phyloP scores from a whole-genome alignment of 148 eudicot species.

The Rhododendron simsii region DNA sequence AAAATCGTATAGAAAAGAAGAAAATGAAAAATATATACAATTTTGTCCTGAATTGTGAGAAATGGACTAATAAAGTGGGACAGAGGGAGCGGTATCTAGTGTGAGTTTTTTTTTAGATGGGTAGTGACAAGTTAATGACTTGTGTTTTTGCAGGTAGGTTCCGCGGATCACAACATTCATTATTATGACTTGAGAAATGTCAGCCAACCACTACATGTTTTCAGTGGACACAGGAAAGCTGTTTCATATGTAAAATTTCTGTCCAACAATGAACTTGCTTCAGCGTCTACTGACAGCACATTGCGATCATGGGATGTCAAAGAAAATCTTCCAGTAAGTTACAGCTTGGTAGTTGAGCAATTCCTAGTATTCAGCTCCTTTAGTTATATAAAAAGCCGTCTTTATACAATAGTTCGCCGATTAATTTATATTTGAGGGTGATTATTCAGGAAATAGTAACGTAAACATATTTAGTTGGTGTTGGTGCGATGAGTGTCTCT shows the following conservation, averaged over 20 bases:
- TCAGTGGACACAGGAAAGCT: conserved; percentile 64
- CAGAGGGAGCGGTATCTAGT: conserved; percentile 33
- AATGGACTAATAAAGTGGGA: conserved; percentile 40
- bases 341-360: not conserved
- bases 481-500: not conserved
- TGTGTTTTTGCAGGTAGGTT: conserved; percentile 56
- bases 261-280: conserved; percentile 65
- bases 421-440: not conserved
- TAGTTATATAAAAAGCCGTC: not conserved
- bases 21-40: not conserved
- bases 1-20: not conserved
- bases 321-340: conserved; percentile 54
- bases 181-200: conserved; percentile 65
- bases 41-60: not conserved
- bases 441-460: not conserved
- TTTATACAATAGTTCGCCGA: not conserved
- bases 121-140: not conserved
- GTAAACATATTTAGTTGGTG: not conserved
- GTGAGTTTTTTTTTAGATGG: not conserved
- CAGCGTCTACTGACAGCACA: conserved; percentile 77
- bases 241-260: conserved; percentile 74
- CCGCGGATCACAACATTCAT: conserved; percentile 72
- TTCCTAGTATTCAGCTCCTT: not conserved
- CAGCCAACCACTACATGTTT: conserved; percentile 58
- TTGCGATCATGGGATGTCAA: conserved; percentile 73